phyloP scores from a whole-genome alignment of 805 yeast species.

The Pichia nanzhaoensis region DNA sequence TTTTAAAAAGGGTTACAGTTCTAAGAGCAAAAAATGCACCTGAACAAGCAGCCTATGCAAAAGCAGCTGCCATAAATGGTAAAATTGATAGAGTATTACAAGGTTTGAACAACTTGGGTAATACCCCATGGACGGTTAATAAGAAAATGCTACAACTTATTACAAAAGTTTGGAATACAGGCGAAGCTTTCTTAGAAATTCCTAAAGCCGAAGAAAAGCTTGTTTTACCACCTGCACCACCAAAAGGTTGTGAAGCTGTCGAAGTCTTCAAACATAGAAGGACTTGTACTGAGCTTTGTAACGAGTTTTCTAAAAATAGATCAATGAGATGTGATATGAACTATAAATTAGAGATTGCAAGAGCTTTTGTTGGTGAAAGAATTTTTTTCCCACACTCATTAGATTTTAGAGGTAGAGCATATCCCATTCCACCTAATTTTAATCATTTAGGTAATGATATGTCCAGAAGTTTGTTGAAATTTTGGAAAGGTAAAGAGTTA shows the following conservation, averaged over 20 bases:
- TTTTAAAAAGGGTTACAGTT: constrained; percentile 53
- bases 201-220: constrained; percentile 46
- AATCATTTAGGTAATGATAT: constrained; percentile 77
- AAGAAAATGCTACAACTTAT: constrained; percentile 59
- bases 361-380: constrained; percentile 79
- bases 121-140: constrained; percentile 90
- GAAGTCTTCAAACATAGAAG: constrained; percentile 64
- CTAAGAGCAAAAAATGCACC: constrained; percentile 79
- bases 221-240: constrained; percentile 49
- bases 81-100: constrained; percentile 60
- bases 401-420: constrained; percentile 81
- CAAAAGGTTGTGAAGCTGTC: constrained; percentile 62
- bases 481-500: constrained; percentile 70
- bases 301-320: constrained; percentile 59
- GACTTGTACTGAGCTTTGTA: constrained; percentile 47
- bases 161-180: constrained; percentile 81
- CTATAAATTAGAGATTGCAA: constrained; percentile 89
- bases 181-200: constrained; percentile 65
- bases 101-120: constrained; percentile 82
- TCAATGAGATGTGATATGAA: constrained; percentile 92
- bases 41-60: constrained; percentile 83
- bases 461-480: constrained; percentile 61
- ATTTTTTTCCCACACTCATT: constrained; percentile 75
- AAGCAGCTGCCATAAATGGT: constrained; percentile 70
- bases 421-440: constrained; percentile 74